Evolutionary conservation across 1,139 yeast genomes (phyloP), one percentile per base, ranked within the genome.

Genomic region (Wickerhamomyces sp.): DNA sequence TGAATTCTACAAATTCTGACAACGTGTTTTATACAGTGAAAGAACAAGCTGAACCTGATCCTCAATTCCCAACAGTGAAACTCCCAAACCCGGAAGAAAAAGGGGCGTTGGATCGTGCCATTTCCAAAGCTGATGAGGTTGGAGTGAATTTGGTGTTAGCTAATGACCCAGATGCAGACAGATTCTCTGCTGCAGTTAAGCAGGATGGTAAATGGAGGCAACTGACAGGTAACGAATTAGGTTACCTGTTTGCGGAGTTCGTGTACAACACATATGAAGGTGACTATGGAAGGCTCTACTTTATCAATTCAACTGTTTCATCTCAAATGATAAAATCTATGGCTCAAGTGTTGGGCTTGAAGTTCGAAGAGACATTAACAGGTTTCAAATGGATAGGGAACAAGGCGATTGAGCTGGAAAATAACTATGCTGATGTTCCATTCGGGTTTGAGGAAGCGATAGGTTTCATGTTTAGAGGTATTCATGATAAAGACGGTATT

Each of bases 321-420:
- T 86, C 96, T 5, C 95, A 86, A 54, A 74, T 89, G 63, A 69
- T 89, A 41, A 64, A 68, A n/a, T 66, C 79, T 4, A 77, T 90
- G 80, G 94, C 96, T 0, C 58, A 67, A 4, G 58, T 57, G 10
- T 71, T 76, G 40, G 83, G 83, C 0, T 81, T 84, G 57, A 67
- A 76, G 35, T 85, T 72, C 61, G 73, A 68, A 34, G 97, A 92
- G 46, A 90, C 97, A 0, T 68, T 92, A 39, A 92, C 97, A 1
- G 97, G 98, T 1, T 92, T 92, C 67, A 92, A 92, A 63, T 92
- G 98, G 98, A 84, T 92, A 37, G 98, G 97, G 3, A 92, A 92
- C 59, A 75, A 79, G 47, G 95, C 96, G 1, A 77, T 83, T 28
- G 86, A 81, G 20, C 66, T 86, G 42, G 88, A 83, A 47, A 50